These are phyloP conservation scores for Endogone sp. DNA, from an alignment of 192 early-diverging fungal genomes.

Conservation along the genomic window DNA sequence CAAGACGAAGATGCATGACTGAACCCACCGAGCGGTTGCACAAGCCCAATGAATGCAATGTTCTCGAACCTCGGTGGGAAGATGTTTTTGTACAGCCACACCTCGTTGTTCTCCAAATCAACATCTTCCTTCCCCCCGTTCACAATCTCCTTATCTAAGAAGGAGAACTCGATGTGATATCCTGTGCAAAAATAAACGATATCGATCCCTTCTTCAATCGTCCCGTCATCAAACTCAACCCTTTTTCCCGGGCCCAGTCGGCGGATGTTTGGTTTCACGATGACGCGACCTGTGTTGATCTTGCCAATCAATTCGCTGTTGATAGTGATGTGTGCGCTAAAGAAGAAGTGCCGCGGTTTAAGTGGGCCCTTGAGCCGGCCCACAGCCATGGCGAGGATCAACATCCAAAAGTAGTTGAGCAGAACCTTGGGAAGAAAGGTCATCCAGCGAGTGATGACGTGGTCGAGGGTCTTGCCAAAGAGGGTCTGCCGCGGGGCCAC, in stretches of 20 bases:
- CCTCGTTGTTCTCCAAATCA: conserved; percentile 32
- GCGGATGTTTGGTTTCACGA: conserved; percentile 42
- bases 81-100: conserved; percentile 55
- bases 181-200: conserved; percentile 60
- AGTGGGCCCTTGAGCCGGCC: conserved; percentile 32
- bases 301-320: conserved; percentile 44
- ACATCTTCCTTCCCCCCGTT: conserved; percentile 24
- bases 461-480: conserved; percentile 46
- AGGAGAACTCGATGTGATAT: conserved; percentile 47
- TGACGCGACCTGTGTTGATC: conserved; percentile 48
- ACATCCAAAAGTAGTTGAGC: conserved; percentile 15
- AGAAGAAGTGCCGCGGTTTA: conserved; percentile 30
- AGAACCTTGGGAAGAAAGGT: conserved; percentile 32
- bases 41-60: conserved; percentile 56
- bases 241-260: conserved; percentile 32
- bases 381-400: background rate
- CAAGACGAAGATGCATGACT: no score
- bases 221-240: conserved; percentile 50
- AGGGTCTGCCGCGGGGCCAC: conserved; percentile 33
- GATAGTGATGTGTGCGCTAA: conserved; percentile 42
- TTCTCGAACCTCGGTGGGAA: conserved; percentile 44
- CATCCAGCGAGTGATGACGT: conserved; percentile 33
- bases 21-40: conserved; percentile 34
- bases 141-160: conserved; percentile 29
- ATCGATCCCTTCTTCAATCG: conserved; percentile 46